Base-by-base conservation (phyloP, 1,139 yeast species). In the Arxiozyma heterogenica region DNA sequence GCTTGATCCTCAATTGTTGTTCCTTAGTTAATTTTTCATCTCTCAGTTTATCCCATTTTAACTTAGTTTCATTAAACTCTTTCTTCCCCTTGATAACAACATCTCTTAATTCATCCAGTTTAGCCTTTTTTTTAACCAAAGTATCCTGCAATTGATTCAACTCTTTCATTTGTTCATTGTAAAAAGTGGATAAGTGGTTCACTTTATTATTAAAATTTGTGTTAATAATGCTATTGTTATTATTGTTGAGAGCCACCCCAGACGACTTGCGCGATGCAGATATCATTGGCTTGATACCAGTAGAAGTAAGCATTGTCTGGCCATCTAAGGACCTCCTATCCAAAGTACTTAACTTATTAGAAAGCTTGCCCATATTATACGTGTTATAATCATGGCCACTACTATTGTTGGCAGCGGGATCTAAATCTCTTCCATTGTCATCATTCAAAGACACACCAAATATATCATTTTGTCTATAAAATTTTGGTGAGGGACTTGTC, bases 21-120 rank as follows among this genome's bases (percentile, higher is more conserved):
- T 54, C 57, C 50, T 63, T 61, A 22, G 57, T 48, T 11, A 73
- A 73, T 49, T 71, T 73, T 51, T 73, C 73, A 5, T 77, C 77
- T 53, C 71, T 70, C 30, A 73, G 55, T 3, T 74, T 71, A 62
- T 65, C 65, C 58, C 64, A 58, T 57, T 61, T 63, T 6, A 62
- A 55, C 44, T 62, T 59, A 8, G 63, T 48, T n/a, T 58, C 59
- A 18, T 58, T 58, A 41, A 59, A 57, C 38, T 69, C 68, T 5
- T 61, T 62, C 27, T 53, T 55, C 20, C 59, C 56, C n/a, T 61
- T 63, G 34, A 53, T 54, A 34, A 60, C 55, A 43, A 65, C 67
- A 52, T 65, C 68, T 49, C 60, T 59, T 45, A 62, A 49, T 22
- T 58, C 51, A 53, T 69, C 70, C 30, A 67, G 52, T 42, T 61